Conservation (phyloP, 1,139 yeast genomes). For the Zygosaccharomyces pseudobailii region DNA sequence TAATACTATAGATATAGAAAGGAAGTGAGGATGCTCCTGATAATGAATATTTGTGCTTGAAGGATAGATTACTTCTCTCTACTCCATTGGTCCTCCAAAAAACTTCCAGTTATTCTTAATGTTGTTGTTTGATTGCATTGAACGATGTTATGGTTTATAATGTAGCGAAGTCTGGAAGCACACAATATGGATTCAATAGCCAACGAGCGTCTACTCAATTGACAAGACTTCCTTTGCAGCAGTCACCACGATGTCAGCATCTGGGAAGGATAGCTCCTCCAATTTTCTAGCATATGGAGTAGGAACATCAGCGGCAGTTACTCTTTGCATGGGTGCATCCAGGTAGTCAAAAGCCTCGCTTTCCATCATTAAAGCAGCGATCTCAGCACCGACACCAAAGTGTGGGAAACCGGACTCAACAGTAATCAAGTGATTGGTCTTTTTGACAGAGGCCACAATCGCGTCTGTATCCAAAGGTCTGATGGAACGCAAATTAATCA, state of each 20-base stretch:
- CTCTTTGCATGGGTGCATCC: conserved; percentile 98
- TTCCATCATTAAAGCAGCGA: conserved; percentile 97
- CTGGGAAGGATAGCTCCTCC: conserved; percentile 99
- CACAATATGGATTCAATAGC: neutral
- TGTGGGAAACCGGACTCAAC: conserved; percentile 99
- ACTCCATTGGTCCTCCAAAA: neutral
- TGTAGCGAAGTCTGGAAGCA: conserved; percentile 1
- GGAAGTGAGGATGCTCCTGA: neutral
- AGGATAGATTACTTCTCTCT: neutral
- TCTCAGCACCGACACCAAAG: conserved; percentile 97
- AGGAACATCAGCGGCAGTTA: conserved; percentile 99
- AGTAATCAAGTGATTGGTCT: conserved; percentile 93
- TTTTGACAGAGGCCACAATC: conserved; percentile 82
- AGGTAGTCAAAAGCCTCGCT: conserved; percentile 96
- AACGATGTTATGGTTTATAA: neutral
- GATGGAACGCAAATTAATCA: conserved; percentile 90
- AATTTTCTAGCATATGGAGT: conserved; percentile 96
- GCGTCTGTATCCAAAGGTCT: conserved; percentile 93
- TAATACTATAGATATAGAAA: conserved; percentile 1
- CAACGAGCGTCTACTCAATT: conserved; percentile 38
- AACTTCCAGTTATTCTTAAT: neutral
- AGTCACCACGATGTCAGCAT: conserved; percentile 81
- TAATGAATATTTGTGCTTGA: conserved; percentile 1
- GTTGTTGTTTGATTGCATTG: neutral
- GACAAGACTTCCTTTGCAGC: conserved; percentile 89